A percentile compares a stretch with the other conserved stretches of the same genome.
phyloP scores from a whole-genome alignment of 2,329 filamentous ascomycete species.

The Microthyrium microscopicum region DNA sequence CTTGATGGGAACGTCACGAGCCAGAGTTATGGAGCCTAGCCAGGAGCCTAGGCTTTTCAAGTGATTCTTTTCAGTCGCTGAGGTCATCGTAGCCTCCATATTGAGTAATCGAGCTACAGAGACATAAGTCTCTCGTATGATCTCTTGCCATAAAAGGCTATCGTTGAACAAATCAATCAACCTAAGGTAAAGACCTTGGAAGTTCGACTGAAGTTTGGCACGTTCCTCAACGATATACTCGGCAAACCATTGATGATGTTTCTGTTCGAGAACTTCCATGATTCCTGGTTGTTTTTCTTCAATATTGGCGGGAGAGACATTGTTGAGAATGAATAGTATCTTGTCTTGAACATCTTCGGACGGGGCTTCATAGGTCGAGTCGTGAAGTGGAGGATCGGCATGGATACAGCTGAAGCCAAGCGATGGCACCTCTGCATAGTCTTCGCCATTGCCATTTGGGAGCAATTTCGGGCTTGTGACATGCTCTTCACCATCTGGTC shows the following conservation, averaged over 20 bases:
- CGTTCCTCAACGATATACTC: constrained; percentile 88
- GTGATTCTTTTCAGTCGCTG: constrained; percentile 67
- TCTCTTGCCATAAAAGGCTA: constrained; percentile 64
- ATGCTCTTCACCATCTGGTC: too few relatives aligned
- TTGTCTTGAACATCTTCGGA: constrained; percentile 75
- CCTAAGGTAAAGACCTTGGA: constrained; percentile 82
- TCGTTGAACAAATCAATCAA: constrained; percentile 71
- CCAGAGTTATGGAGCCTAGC: constrained; percentile 85
- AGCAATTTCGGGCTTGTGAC: too few relatives aligned
- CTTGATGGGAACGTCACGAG: constrained; percentile 86
- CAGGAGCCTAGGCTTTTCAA: constrained; percentile 88
- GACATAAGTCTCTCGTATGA: constrained; percentile 83
- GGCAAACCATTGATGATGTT: constrained; percentile 92
- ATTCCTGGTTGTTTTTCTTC: constrained; percentile 72
- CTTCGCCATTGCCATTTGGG: constrained; percentile 56
- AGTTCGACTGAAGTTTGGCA: constrained; percentile 94
- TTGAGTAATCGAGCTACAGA: constrained; percentile 79
- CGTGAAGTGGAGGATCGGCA: constrained; percentile 49
- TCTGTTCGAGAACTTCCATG: constrained; percentile 57
- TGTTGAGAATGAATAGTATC: constrained; percentile 91
- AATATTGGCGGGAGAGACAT: constrained; percentile 80
- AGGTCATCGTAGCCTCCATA: constrained; percentile 71
- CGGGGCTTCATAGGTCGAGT: constrained; percentile 61
- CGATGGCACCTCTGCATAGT: constrained; percentile 28
- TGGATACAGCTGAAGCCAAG: constrained; percentile 54